These are phyloP conservation scores for Pseudozyma tsukubaensis DNA, from an alignment of 1,284 basidiomycete species.

Conservation along the genomic window DNA sequence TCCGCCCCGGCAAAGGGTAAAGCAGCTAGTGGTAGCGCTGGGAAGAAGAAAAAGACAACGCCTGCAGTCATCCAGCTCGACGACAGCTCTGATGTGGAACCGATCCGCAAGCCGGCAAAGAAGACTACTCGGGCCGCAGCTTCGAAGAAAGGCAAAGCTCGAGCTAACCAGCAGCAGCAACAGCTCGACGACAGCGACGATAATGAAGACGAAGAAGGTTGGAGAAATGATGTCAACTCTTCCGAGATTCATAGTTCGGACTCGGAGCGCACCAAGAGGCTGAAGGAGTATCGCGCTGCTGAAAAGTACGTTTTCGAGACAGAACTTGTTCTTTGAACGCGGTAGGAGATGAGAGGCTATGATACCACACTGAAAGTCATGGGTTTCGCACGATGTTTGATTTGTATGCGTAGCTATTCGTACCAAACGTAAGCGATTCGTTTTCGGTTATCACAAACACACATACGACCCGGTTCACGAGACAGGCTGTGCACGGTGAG, in stretches of 20 bases:
- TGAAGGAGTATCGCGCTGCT: constrained; percentile 26
- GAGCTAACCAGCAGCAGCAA: background rate
- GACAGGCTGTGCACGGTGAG: too few relatives aligned
- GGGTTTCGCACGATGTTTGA: background rate
- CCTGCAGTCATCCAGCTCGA: background rate
- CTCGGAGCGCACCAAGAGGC: constrained; percentile 28
- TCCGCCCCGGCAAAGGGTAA: constrained; percentile 2
- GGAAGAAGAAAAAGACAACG: background rate
- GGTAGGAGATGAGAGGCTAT: background rate
- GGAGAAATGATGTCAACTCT: constrained; percentile 11
- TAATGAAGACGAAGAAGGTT: constrained; percentile 6
- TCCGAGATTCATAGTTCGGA: constrained; percentile 31
- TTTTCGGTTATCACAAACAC: too few relatives aligned
- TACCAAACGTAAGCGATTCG: too few relatives aligned
- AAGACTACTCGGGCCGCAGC: background rate
- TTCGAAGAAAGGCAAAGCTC: constrained; percentile 17
- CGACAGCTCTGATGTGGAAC: constrained; percentile 5
- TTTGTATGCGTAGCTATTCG: background rate
- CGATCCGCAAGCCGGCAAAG: constrained; percentile 1
- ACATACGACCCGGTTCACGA: too few relatives aligned
- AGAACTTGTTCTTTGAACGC: constrained; percentile 27
- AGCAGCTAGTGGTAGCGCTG: background rate
- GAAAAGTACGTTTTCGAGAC: constrained; percentile 24
- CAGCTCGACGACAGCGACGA: background rate
- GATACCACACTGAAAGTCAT: background rate